A percentile compares a stretch with the other conserved stretches of the same genome.
These are phyloP conservation scores for Hortiboletus rubellus DNA, from an alignment of 1,284 basidiomycete genomes.

Conservation along the genomic window DNA sequence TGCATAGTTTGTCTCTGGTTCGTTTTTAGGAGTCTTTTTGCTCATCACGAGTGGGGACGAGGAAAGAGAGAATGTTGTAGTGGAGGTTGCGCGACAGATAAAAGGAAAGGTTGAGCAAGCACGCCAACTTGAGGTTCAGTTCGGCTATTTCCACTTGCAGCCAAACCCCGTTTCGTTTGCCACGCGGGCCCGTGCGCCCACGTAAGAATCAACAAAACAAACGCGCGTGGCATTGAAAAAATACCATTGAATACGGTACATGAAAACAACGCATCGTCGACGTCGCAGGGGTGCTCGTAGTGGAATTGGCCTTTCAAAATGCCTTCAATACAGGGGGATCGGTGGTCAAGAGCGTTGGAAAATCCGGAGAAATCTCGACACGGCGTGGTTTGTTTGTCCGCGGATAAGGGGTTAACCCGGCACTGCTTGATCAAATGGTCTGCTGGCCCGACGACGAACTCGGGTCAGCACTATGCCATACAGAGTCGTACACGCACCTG, in stretches of 20 bases:
- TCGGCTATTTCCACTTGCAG: slow-evolving; percentile 42
- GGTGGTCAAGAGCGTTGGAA: slow-evolving; percentile 5
- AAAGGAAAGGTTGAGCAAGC: slow-evolving; percentile 42
- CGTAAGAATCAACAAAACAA: slow-evolving; percentile 42
- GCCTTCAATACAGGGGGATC: slow-evolving; percentile 16
- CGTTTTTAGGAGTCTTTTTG: slow-evolving; percentile 57
- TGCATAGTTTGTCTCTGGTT: slow-evolving; percentile 49
- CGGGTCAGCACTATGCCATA: neutral
- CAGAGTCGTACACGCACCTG: slow-evolving; percentile 14
- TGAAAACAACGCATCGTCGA: slow-evolving; percentile 24
- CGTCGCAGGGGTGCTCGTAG: slow-evolving; percentile 21
- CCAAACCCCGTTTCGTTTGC: slow-evolving; percentile 41
- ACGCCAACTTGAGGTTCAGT: slow-evolving; percentile 40
- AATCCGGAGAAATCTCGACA: slow-evolving; percentile 12
- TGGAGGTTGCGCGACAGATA: slow-evolving; percentile 36
- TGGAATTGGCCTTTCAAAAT: slow-evolving; percentile 12
- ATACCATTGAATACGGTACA: slow-evolving; percentile 35
- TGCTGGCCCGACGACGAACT: neutral
- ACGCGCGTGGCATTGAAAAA: slow-evolving; percentile 32
- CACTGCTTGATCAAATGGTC: slow-evolving; percentile 26
- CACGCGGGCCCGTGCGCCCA: slow-evolving; percentile 41
- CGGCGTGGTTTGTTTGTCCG: slow-evolving; percentile 35
- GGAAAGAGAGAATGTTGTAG: slow-evolving; percentile 20
- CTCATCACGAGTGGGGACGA: slow-evolving; percentile 43
- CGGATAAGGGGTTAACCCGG: slow-evolving; percentile 30